phyloP scores from a whole-genome alignment of 495 filamentous ascomycete genomes.

The Penicillium cosmopolitanum region DNA sequence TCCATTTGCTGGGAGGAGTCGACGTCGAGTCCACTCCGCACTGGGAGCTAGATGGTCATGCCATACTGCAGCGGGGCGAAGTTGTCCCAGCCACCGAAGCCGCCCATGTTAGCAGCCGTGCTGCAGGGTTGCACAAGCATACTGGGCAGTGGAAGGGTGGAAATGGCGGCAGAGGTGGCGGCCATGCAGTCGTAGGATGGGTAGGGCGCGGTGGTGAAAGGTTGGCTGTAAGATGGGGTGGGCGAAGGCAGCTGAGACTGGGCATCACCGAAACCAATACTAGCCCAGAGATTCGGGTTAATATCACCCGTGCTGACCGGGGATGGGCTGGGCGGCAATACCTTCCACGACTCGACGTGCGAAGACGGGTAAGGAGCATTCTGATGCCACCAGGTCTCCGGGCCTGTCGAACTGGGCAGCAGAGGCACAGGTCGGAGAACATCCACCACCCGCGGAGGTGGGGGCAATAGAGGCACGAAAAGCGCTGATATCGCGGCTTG shows the following conservation, averaged over 20 bases:
- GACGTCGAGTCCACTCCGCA: constrained; percentile 19
- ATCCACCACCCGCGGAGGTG: constrained; percentile 90
- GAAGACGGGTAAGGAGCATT: constrained; percentile 57
- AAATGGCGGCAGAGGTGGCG: constrained; percentile 62
- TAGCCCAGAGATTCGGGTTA: constrained; percentile 77
- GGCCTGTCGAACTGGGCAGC: constrained; percentile 82
- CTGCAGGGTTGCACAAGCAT: constrained; percentile 87
- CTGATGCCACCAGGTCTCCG: constrained; percentile 76
- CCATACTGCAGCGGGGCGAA: constrained; percentile 61
- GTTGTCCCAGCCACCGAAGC: constrained; percentile 71
- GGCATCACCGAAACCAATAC: constrained; percentile 68
- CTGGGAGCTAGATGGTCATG: constrained; percentile 52
- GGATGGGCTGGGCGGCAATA: constrained; percentile 84
- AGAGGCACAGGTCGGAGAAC: constrained; percentile 82
- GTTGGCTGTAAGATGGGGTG: constrained; percentile 78
- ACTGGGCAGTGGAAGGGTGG: constrained; percentile 84
- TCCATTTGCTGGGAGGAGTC: constrained; percentile 15
- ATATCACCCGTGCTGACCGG: constrained; percentile 72
- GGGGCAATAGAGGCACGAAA: constrained; percentile 87
- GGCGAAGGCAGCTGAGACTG: constrained; percentile 72
- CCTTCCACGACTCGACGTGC: constrained; percentile 89
- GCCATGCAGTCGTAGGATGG: constrained; percentile 71
- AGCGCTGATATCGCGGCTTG: constrained; percentile 84
- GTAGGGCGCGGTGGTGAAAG: constrained; percentile 72
- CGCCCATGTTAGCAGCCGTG: constrained; percentile 57